phyloP scores from a whole-genome alignment of 768 basidiomycete genomes.

The Lentinula guzmanii region DNA sequence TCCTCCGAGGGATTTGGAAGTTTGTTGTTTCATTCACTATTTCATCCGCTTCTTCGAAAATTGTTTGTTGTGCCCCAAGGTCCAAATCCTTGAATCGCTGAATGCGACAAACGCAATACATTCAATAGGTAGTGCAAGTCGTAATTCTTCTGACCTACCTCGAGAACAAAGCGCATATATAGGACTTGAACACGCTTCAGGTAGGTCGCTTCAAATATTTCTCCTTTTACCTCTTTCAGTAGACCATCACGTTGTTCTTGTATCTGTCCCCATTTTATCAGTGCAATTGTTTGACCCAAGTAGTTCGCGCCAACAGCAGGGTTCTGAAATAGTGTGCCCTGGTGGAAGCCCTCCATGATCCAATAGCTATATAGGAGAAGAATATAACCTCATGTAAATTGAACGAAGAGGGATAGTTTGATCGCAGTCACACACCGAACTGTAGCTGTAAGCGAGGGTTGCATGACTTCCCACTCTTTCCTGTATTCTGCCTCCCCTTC shows the following conservation, averaged over 20 bases:
- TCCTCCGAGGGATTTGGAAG: neutral
- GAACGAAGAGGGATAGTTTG: neutral
- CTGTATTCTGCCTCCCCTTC: neutral
- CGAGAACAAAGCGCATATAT: neutral
- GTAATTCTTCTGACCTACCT: neutral
- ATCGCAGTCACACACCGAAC: conserved; percentile 10
- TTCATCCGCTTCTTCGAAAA: neutral
- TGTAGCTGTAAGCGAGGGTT: conserved; percentile 11
- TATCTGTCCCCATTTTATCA: conserved; percentile 3
- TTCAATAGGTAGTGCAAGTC: no score
- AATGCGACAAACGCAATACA: neutral
- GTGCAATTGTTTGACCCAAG: neutral
- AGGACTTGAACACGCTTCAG: neutral
- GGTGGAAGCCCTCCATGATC: conserved; percentile 1
- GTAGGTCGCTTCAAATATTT: neutral
- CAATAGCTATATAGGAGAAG: neutral
- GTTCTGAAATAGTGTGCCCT: neutral
- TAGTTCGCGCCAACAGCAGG: neutral
- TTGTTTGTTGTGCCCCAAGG: neutral
- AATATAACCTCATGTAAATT: no score
- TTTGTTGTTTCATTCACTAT: neutral
- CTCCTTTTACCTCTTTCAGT: neutral
- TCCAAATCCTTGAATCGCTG: neutral
- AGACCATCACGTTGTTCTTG: neutral
- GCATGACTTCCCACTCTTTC: conserved; percentile 12